These are phyloP conservation scores for Clitoria ternatea DNA, from an alignment of 306 rosid species.

Conservation along the genomic window DNA sequence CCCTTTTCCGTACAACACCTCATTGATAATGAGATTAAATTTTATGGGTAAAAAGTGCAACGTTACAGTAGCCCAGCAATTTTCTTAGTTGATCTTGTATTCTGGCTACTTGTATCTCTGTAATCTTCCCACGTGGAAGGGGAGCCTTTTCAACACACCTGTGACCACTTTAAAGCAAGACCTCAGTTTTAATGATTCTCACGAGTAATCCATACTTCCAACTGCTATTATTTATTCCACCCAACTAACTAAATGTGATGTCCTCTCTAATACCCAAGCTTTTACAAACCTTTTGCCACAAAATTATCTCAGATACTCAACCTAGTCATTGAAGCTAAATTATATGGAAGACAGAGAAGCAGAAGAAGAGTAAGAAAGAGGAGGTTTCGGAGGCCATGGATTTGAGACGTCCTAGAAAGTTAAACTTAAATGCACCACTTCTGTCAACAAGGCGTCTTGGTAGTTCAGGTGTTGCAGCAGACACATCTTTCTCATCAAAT, in stretches of 20 bases:
- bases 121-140: constrained; percentile 21
- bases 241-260: constrained; percentile 28
- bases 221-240: constrained; percentile 40
- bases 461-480: constrained; percentile 3
- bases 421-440: constrained; percentile 67
- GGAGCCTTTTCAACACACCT: constrained; percentile 27
- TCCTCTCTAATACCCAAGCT: constrained; percentile 16
- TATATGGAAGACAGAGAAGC: not conserved
- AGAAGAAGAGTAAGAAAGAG: constrained; percentile 1
- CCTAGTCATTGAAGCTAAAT: not conserved
- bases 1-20: not conserved
- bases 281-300: not conserved
- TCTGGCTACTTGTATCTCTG: constrained; percentile 4
- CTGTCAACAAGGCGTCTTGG: constrained; percentile 58
- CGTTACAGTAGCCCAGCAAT: not conserved
- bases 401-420: constrained; percentile 46
- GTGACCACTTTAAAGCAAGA: constrained; percentile 45
- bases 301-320: constrained; percentile 15
- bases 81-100: not conserved
- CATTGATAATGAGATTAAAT: not conserved
- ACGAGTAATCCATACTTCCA: constrained; percentile 54
- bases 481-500: constrained; percentile 19
- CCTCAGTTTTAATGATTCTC: constrained; percentile 35
- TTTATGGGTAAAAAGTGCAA: not conserved
- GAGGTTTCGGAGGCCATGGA: constrained; percentile 22